These are phyloP conservation scores for Polyporus tsugae DNA, from an alignment of 1,284 basidiomycete species.

Conservation along the genomic window DNA sequence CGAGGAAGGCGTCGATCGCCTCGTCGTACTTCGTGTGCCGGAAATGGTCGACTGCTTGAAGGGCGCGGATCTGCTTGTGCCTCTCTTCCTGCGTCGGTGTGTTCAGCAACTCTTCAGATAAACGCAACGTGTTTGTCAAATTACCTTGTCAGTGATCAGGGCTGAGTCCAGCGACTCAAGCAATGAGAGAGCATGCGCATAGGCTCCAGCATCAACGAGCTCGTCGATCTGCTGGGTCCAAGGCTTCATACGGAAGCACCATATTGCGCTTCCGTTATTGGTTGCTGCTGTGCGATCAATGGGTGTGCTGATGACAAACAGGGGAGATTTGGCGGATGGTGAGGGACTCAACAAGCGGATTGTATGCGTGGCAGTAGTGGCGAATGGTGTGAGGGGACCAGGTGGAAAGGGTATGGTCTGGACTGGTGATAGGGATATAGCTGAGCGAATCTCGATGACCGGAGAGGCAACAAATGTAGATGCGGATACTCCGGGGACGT, in stretches of 20 bases:
- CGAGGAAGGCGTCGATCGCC: slow-evolving; percentile 90
- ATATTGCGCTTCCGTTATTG: slow-evolving; percentile 79
- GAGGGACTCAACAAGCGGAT: slow-evolving; percentile 68
- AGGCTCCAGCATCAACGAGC: slow-evolving; percentile 76
- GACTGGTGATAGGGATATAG: slow-evolving; percentile 70
- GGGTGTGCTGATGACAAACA: slow-evolving; percentile 79
- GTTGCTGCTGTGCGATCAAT: slow-evolving; percentile 69
- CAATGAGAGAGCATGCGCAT: slow-evolving; percentile 84
- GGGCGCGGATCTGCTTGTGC: slow-evolving; percentile 65
- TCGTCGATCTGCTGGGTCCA: slow-evolving; percentile 90
- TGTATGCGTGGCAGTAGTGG: slow-evolving; percentile 51
- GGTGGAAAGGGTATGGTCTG: slow-evolving; percentile 79
- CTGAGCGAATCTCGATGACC: slow-evolving; percentile 82
- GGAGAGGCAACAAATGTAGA: slow-evolving; percentile 58
- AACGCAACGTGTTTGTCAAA: not conserved
- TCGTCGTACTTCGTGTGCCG: slow-evolving; percentile 70
- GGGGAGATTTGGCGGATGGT: slow-evolving; percentile 59
- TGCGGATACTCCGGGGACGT: slow-evolving; percentile 26
- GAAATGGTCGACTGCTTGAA: slow-evolving; percentile 84
- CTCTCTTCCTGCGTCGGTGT: slow-evolving; percentile 56
- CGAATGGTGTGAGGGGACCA: slow-evolving; percentile 39
- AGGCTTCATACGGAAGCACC: slow-evolving; percentile 75
- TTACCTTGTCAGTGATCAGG: slow-evolving; percentile 74
- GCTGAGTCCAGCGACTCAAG: slow-evolving; percentile 76
- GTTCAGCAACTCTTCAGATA: not conserved